Conservation (phyloP, 1,284 basidiomycete genomes). For the Ceratobasidium sp. region DNA sequence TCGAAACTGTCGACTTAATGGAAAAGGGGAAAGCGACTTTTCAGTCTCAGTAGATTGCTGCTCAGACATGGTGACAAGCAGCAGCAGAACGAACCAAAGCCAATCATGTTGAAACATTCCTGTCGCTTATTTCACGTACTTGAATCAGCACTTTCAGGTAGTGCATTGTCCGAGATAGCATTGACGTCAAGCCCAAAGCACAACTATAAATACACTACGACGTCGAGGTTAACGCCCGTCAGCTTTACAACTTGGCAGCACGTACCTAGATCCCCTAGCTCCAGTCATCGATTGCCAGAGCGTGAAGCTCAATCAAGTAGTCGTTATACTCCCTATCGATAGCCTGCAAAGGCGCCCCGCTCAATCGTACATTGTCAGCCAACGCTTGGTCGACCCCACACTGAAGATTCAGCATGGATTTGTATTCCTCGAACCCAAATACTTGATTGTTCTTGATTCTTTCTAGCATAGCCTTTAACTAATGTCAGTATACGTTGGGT, state of each 20-base stretch:
- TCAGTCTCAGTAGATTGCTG: no score
- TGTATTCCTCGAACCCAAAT: slow-evolving; percentile 90
- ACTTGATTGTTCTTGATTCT: slow-evolving; percentile 64
- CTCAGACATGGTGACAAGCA: no score
- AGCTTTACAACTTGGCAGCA: neutral
- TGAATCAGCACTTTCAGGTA: no score
- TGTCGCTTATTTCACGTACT: no score
- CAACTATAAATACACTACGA: no score
- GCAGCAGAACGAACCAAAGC: no score
- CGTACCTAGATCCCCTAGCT: neutral
- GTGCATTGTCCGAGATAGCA: no score
- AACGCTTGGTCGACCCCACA: slow-evolving; percentile 75
- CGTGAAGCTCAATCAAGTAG: slow-evolving; percentile 83
- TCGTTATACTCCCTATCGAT: slow-evolving; percentile 58
- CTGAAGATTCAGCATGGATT: slow-evolving; percentile 84
- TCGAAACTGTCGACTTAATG: no score
- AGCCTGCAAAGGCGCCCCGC: slow-evolving; percentile 51
- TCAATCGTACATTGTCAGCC: slow-evolving; percentile 49
- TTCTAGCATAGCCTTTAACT: slow-evolving; percentile 72
- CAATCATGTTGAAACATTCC: no score
- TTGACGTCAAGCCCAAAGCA: no score
- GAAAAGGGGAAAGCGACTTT: no score
- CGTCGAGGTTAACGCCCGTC: no score
- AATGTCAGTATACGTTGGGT: neutral
- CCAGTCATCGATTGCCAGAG: slow-evolving; percentile 65